These are phyloP conservation scores for Tylopilus sp. DNA, from an alignment of 768 basidiomycete genomes.

Conservation along the genomic window DNA sequence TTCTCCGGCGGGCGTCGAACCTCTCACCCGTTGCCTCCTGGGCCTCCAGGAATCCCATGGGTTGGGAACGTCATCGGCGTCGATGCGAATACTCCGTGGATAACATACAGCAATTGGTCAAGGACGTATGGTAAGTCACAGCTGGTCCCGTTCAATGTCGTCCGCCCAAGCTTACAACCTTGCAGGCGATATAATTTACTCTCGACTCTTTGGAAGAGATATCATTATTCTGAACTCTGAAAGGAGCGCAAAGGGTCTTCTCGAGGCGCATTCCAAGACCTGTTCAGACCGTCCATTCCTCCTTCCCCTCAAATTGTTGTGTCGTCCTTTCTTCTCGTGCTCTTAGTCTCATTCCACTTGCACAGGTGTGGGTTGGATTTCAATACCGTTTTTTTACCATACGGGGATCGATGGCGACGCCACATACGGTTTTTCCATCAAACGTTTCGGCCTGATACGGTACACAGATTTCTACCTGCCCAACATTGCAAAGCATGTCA, in stretches of 20 bases:
- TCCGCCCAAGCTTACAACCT: neutral
- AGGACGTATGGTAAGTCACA: neutral
- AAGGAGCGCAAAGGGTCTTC: neutral
- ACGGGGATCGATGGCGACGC: too few relatives aligned
- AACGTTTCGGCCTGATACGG: too few relatives aligned
- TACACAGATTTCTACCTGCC: too few relatives aligned
- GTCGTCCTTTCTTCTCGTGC: neutral
- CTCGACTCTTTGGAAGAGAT: neutral
- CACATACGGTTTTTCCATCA: too few relatives aligned
- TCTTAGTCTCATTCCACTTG: too few relatives aligned
- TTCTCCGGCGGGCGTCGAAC: too few relatives aligned
- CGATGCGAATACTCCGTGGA: neutral
- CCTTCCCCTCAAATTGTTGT: neutral
- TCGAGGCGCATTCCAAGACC: neutral
- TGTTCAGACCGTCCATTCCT: neutral
- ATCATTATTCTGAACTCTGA: neutral
- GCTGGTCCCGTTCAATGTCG: neutral
- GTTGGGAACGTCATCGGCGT: neutral
- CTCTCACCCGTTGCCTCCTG: too few relatives aligned
- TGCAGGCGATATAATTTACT: neutral
- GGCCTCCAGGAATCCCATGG: too few relatives aligned
- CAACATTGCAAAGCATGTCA: too few relatives aligned
- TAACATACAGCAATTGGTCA: neutral
- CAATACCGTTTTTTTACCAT: too few relatives aligned
- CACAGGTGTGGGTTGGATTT: too few relatives aligned